Evolutionary conservation across 768 basidiomycete species (phyloP).

Genomic region (Neoboletus magnificus): DNA sequence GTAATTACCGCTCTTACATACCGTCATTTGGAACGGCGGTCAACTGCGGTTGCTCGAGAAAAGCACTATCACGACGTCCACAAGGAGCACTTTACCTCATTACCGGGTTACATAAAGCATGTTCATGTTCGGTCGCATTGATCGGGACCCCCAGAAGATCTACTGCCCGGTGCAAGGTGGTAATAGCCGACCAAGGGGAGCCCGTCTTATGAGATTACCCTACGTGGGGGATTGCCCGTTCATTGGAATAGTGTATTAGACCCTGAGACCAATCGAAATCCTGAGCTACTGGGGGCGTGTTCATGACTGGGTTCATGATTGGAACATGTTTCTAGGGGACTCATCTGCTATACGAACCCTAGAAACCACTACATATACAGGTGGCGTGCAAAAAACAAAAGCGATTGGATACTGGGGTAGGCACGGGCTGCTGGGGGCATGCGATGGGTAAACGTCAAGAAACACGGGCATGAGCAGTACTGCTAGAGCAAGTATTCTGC

Average conservation of each 20-base stretch:
- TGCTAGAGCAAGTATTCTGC: background rate
- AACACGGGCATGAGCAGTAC: no score
- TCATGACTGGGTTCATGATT: no score
- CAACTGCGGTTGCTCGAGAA: constrained; percentile 14
- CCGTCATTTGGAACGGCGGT: constrained; percentile 16
- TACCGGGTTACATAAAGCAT: constrained; percentile 2
- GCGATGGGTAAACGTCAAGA: no score
- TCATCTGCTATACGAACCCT: no score
- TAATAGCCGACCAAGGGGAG: background rate
- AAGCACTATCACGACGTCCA: background rate
- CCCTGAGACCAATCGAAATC: no score
- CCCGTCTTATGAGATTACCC: background rate
- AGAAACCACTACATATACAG: no score
- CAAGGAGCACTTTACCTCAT: constrained; percentile 24
- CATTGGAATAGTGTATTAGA: no score
- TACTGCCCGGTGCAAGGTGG: background rate
- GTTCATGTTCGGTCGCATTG: constrained; percentile 25
- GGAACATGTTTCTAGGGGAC: no score
- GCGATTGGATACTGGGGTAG: no score
- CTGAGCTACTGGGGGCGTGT: no score
- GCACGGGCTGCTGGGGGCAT: no score
- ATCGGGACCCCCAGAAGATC: background rate
- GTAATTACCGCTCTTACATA: constrained; percentile 10
- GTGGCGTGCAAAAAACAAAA: no score
- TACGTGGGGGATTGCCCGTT: background rate